These are phyloP conservation scores for Xylona heveae DNA, from an alignment of 495 filamentous ascomycete genomes.

Conservation along the genomic window DNA sequence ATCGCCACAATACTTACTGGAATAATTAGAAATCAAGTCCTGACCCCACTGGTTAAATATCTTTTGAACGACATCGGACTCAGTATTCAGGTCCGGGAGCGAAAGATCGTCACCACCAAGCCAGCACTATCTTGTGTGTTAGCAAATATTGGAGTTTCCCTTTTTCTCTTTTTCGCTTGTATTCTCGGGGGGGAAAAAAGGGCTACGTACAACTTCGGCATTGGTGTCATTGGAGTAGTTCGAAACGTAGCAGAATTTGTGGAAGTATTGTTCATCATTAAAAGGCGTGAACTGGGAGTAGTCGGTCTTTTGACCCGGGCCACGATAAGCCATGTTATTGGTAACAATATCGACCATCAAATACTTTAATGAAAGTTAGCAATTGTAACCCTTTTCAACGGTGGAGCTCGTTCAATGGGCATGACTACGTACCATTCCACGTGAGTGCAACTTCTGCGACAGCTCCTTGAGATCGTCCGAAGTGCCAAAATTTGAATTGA, in stretches of 20 bases:
- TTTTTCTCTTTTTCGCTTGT: no score
- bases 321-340: constrained; percentile 54
- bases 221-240: constrained; percentile 36
- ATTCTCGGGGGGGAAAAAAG: no score
- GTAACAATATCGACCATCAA: constrained; percentile 65
- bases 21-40: constrained; percentile 41
- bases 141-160: no score
- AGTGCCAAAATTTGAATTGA: constrained; percentile 48
- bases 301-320: constrained; percentile 30
- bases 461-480: constrained; percentile 39
- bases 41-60: constrained; percentile 46
- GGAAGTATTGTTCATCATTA: constrained; percentile 39
- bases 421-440: constrained; percentile 42
- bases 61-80: constrained; percentile 28
- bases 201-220: constrained; percentile 15
- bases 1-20: constrained; percentile 16
- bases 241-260: constrained; percentile 38
- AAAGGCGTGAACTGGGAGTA: constrained; percentile 44
- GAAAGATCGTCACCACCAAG: constrained; percentile 37
- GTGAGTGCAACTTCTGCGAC: constrained; percentile 32
- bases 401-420: no score
- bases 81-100: constrained; percentile 51
- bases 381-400: background rate
- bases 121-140: constrained; percentile 31
- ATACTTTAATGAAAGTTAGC: constrained; percentile 18